Evolutionary conservation across 176 grass and related monocot species (phyloP).

Genomic region (Phragmites australis): DNA sequence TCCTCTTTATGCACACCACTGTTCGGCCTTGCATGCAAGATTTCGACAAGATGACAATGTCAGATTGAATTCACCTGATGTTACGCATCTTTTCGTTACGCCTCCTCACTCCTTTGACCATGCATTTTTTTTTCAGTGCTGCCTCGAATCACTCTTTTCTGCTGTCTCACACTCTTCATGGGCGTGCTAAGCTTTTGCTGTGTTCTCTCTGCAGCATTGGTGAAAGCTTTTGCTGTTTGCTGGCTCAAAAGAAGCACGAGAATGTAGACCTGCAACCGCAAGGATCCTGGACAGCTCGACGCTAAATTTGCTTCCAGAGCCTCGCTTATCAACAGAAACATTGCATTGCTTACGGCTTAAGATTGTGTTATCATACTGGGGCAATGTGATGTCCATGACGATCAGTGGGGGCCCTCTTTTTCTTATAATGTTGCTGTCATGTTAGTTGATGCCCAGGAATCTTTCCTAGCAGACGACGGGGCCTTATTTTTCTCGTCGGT

Average conservation of each 20-base stretch:
- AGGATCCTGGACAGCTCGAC: neutral
- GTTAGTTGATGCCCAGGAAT: constrained; percentile 30
- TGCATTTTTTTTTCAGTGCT: neutral
- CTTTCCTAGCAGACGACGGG: neutral
- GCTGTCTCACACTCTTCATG: neutral
- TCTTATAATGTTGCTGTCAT: constrained; percentile 23
- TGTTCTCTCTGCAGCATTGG: neutral
- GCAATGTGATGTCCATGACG: neutral
- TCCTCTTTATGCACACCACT: neutral
- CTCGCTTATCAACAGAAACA: neutral
- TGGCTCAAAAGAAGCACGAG: neutral
- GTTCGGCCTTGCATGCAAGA: neutral
- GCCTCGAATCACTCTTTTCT: neutral
- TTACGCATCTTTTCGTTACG: no score
- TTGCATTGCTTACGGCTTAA: neutral
- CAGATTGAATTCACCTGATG: neutral
- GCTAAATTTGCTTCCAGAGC: neutral
- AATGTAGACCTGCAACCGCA: neutral
- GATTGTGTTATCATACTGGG: neutral
- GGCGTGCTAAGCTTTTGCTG: neutral
- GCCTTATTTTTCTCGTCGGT: neutral
- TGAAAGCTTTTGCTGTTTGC: neutral
- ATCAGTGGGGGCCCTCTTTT: neutral
- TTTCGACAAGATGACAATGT: neutral
- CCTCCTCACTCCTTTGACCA: no score